Evolutionary conservation across 495 filamentous ascomycete species (phyloP), one percentile per base, ranked within the genome.

Genomic region (Geopyxis carbonaria): DNA sequence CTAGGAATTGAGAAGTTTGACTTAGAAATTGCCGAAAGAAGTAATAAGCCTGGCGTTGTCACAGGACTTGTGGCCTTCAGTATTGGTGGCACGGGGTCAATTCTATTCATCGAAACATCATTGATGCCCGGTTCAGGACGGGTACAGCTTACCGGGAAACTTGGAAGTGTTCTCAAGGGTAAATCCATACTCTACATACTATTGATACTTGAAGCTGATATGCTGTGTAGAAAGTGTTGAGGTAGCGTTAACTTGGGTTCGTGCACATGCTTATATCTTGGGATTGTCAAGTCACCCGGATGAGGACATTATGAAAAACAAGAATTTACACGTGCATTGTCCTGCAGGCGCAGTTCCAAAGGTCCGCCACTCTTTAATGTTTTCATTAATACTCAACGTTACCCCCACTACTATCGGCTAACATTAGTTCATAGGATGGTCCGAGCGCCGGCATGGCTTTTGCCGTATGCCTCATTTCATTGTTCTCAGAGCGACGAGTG

Each of bases 41-140:
- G 71, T 38, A 73, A 75, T 44, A 80, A 82, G 31, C 86, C 91
- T 14, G 89, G 89, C 43, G 80, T 99, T 38, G 89, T 99, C 36
- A 99, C 91, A 4, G 89, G 91, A 30, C 75, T 99, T 13, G 89
- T 95, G 14, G 91, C 91, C n/a, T 95, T 92, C 64, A 80, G 75
- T 45, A 80, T 76, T 15, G 89, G 91, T 33, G 84, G 83, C 30
- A 84, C 92, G 59, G 89, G 89, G 31, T 85, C 81, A 53, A 99
- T 99, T 53, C 64, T 99, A 34, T 99, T 99, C 65, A 95, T 99
- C 53, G 89, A 99, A 61, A 80, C 93, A 20, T 83, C 86, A 22
- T 84, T 93, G 55, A 94, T 95, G 87, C 89, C 89, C 9, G 89
- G 89, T 22, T 78, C 68, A 38, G 89, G 89, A 22, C 76, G 78